phyloP scores from a whole-genome alignment of 169 alveolate genomes.

The Cryptosporidium muris region DNA sequence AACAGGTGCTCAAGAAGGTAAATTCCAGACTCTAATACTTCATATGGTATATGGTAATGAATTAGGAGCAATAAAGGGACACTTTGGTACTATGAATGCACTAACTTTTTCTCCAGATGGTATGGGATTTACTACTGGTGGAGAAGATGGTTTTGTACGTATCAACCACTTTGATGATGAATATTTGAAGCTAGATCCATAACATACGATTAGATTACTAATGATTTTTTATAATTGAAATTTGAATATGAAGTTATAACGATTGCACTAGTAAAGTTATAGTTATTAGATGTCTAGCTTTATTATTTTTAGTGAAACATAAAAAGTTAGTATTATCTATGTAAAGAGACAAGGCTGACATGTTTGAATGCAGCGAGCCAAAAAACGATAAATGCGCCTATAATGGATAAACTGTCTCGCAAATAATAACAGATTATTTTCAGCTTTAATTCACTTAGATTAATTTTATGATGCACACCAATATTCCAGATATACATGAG shows the following conservation, averaged over 20 bases:
- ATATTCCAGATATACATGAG: slow-evolving; percentile 87
- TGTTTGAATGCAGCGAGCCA: too few relatives aligned
- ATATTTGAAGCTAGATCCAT: slow-evolving; percentile 78
- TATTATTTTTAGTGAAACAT: too few relatives aligned
- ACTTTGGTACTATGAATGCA: slow-evolving; percentile 95
- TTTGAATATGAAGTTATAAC: too few relatives aligned
- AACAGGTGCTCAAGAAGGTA: slow-evolving; percentile 91
- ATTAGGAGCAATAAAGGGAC: slow-evolving; percentile 93
- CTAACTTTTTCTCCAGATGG: slow-evolving; percentile 92
- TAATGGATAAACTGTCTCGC: too few relatives aligned
- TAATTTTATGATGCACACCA: slow-evolving; percentile 47
- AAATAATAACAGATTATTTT: too few relatives aligned
- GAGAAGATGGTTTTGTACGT: slow-evolving; percentile 95
- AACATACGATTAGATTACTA: background rate
- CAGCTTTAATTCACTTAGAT: too few relatives aligned
- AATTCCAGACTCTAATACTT: slow-evolving; percentile 90
- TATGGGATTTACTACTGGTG: slow-evolving; percentile 91
- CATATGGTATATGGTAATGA: slow-evolving; percentile 90
- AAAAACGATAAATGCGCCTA: too few relatives aligned
- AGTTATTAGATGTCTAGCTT: too few relatives aligned
- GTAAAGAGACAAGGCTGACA: too few relatives aligned
- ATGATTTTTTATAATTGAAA: too few relatives aligned
- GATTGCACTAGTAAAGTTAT: too few relatives aligned
- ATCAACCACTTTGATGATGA: slow-evolving; percentile 91
- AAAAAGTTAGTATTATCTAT: too few relatives aligned